A percentile compares a stretch with the other conserved stretches of the same genome.
Evolutionary conservation across 148 eudicot species (phyloP).

Genomic region (Rhododendron henanense): DNA sequence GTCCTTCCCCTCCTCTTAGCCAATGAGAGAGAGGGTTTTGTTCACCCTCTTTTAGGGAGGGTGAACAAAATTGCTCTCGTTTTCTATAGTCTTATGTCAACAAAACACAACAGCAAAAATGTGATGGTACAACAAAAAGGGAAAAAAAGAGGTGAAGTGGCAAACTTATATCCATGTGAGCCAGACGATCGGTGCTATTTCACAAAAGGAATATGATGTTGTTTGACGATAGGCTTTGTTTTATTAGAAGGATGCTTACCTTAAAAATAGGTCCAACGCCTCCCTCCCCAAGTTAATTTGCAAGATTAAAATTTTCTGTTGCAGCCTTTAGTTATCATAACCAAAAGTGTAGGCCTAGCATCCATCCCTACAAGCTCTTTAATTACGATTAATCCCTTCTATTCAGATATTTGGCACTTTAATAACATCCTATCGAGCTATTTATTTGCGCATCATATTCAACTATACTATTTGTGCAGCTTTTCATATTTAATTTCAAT

Average conservation of each 20-base stretch:
- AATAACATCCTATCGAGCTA: not conserved
- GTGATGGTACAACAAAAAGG: too few relatives aligned
- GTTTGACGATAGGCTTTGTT: not conserved
- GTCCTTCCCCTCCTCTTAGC: too few relatives aligned
- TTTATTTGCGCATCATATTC: not conserved
- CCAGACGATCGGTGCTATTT: not conserved
- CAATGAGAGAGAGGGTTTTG: too few relatives aligned
- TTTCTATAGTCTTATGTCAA: not conserved
- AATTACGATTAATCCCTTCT: not conserved
- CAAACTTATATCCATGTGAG: not conserved
- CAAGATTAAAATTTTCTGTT: constrained; percentile 26
- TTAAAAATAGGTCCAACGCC: constrained; percentile 64
- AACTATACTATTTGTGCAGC: not conserved
- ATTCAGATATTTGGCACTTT: not conserved
- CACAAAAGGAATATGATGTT: not conserved
- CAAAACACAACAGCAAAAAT: too few relatives aligned
- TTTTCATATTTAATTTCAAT: not conserved
- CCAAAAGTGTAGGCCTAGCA: constrained; percentile 48
- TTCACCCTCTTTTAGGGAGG: too few relatives aligned
- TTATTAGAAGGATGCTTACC: constrained; percentile 22
- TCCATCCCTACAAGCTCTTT: constrained; percentile 64
- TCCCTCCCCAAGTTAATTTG: constrained; percentile 50
- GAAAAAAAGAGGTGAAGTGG: too few relatives aligned
- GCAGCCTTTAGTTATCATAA: constrained; percentile 63
- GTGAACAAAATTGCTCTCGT: too few relatives aligned